Evolutionary conservation across 108 stramenopile species (phyloP).

Genomic region (Cyclotella sp.): DNA sequence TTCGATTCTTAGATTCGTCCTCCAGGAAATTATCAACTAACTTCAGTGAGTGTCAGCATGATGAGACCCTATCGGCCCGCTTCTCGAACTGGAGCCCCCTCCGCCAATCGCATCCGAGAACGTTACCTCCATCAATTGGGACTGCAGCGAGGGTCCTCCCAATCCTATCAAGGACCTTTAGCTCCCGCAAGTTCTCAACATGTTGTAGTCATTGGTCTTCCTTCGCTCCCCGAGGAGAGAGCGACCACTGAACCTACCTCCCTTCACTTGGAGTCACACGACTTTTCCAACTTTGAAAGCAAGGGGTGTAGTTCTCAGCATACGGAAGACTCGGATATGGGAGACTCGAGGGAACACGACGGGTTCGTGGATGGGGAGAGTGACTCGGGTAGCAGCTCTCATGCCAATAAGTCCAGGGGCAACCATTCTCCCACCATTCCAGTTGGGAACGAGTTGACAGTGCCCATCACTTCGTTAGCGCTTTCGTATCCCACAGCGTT

Average conservation of each 20-base stretch:
- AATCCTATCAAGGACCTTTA: neutral
- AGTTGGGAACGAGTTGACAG: conserved; percentile 1
- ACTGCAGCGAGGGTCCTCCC: conserved; percentile 25
- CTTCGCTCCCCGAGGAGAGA: conserved; percentile 44
- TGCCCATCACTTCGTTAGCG: conserved; percentile 34
- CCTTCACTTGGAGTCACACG: conserved; percentile 41
- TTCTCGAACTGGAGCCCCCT: neutral
- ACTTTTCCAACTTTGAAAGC: conserved; percentile 24
- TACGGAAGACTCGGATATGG: neutral
- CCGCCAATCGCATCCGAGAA: conserved; percentile 51
- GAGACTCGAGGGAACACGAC: neutral
- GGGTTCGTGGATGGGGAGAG: neutral
- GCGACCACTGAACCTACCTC: conserved; percentile 24
- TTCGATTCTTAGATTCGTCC: no score
- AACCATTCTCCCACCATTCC: neutral
- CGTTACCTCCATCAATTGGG: conserved; percentile 53
- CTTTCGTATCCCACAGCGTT: conserved; percentile 34
- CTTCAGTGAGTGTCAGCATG: neutral
- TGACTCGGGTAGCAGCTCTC: conserved; percentile 7
- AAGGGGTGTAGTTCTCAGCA: neutral
- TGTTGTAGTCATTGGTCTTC: conserved; percentile 48
- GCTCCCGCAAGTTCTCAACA: conserved; percentile 7
- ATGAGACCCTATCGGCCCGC: conserved; percentile 4
- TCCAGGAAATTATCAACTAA: no score
- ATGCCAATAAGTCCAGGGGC: neutral